Percentiles rank a stretch among this genome's conserved stretches.
phyloP scores from a whole-genome alignment of 2,329 filamentous ascomycete species.

The Exophiala oligosperma region DNA sequence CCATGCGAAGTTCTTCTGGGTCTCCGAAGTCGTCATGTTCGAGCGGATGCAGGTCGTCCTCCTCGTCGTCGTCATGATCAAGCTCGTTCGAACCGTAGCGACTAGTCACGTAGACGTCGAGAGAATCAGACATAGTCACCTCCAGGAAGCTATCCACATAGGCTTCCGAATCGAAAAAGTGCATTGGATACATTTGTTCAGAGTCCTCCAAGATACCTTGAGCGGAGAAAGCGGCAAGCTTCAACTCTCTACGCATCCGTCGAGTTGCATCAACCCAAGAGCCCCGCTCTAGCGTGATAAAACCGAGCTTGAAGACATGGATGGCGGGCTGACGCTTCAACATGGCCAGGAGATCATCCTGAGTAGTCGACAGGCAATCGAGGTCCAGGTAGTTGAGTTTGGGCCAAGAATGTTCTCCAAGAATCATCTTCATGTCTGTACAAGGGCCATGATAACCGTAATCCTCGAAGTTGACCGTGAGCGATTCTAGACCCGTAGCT shows the following conservation, averaged over 20 bases:
- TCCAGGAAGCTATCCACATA: conserved; percentile 17
- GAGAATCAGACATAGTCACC: conserved; percentile 17
- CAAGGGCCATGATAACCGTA: conserved; percentile 20
- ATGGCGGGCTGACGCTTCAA: conserved; percentile 25
- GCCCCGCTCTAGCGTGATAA: conserved; percentile 21
- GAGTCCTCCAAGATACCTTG: conserved; percentile 25
- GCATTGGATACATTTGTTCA: conserved; percentile 21
- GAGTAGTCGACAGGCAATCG: conserved; percentile 24
- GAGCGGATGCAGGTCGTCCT: conserved; percentile 20
- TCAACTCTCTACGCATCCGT: conserved; percentile 21
- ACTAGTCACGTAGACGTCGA: conserved; percentile 21
- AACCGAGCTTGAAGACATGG: conserved; percentile 17
- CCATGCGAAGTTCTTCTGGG: conserved; percentile 19
- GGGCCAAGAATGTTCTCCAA: conserved; percentile 21
- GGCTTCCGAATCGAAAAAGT: conserved; percentile 19
- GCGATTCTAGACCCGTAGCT: conserved; percentile 14
- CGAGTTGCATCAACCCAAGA: conserved; percentile 19
- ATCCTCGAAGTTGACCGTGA: conserved; percentile 29
- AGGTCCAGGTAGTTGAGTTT: conserved; percentile 22
- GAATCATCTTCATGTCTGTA: conserved; percentile 14
- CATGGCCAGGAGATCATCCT: conserved; percentile 18
- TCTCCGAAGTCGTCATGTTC: conserved; percentile 19
- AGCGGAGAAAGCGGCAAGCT: conserved; percentile 17
- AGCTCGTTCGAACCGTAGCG: conserved; percentile 1
- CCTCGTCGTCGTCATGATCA: conserved; percentile 2